Base-by-base conservation (phyloP, 441 rosid species). In the Pelargonium cotyledonis region DNA sequence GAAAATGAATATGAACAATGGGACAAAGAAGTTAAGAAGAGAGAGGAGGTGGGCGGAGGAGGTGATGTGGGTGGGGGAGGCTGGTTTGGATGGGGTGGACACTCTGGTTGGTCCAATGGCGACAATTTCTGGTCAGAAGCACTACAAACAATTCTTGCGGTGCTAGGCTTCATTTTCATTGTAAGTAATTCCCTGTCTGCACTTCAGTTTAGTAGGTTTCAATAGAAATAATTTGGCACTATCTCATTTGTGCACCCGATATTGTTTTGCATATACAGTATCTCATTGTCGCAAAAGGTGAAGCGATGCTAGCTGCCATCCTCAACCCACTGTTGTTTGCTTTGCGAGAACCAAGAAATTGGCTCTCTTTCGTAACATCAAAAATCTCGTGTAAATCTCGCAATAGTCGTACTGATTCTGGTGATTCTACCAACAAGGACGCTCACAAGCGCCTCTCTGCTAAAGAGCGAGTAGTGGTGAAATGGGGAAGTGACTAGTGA, bases 11-110 rank as follows among this genome's bases (percentile, higher is more conserved):
- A 85, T 55, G 91, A 90, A 72, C 84, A 83, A 81, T 92, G 98
- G 92, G 79, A 85, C 78, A 76, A 82, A 79, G 96, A 93, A 85
- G 90, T 90, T 65, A 83, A 88, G 82, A 89, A 81, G 80, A 84
- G 92, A 77, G 96, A 86, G 84, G 94, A 88, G 80, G 88, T 86
- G 1, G 83, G 89, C 61, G 87, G 90, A 9, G 88, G 93, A 8
- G 85, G 86, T 65, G 78, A 73, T 75, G 73, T 75, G 46, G 89
- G 90, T 29, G 88, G 96, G 23, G 87, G 98, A 66, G 94, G 97
- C 63, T 89, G 96, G 94, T 92, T 84, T 80, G 94, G 96, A 53
- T 86, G 87, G 87, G 91, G 90, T 58, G 77, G 97, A 15, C 76
- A 80, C 46, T 86, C 82, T 68, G 97, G 96, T 38, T 89, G 97